These are phyloP conservation scores for Lagerstroemia speciosa DNA, from an alignment of 345 rosid species.

Conservation along the genomic window DNA sequence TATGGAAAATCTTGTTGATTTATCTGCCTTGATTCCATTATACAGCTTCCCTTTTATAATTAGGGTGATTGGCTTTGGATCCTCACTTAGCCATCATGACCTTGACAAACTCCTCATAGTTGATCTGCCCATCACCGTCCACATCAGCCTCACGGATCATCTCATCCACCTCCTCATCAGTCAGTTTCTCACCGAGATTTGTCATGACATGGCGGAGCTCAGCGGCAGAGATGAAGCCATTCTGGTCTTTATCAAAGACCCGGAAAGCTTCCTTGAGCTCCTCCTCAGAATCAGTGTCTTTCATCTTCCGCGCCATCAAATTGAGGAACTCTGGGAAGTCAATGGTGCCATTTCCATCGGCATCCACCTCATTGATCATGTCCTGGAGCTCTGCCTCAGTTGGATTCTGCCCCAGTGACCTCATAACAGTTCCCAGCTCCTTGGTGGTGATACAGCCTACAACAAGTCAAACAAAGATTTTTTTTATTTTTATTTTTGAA, in stretches of 20 bases:
- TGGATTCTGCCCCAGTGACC: conserved; percentile 39
- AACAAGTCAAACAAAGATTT: conserved; percentile 3
- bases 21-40: conserved; percentile 25
- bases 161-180: conserved; percentile 43
- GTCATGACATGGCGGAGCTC: conserved; percentile 47
- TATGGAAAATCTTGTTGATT: conserved; percentile 27
- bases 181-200: conserved; percentile 42
- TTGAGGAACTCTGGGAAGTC: conserved; percentile 44
- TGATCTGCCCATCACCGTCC: conserved; percentile 44
- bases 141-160: conserved; percentile 47
- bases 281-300: conserved; percentile 43
- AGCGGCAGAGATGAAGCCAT: conserved; percentile 42
- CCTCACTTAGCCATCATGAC: conserved; percentile 48
- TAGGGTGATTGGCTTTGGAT: conserved; percentile 3
- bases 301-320: conserved; percentile 43
- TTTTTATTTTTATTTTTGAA: no score
- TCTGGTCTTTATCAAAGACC: conserved; percentile 43
- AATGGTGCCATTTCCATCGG: conserved; percentile 41
- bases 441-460: conserved; percentile 40
- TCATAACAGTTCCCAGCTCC: conserved; percentile 51
- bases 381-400: conserved; percentile 46
- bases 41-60: conserved; percentile 9
- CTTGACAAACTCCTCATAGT: conserved; percentile 42
- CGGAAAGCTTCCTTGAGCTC: conserved; percentile 45
- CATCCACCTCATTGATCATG: conserved; percentile 45